A percentile compares a stretch with the other conserved stretches of the same genome.
Evolutionary conservation across 2,329 filamentous ascomycete genomes (phyloP).

Genomic region (Arachnomyces sp.): DNA sequence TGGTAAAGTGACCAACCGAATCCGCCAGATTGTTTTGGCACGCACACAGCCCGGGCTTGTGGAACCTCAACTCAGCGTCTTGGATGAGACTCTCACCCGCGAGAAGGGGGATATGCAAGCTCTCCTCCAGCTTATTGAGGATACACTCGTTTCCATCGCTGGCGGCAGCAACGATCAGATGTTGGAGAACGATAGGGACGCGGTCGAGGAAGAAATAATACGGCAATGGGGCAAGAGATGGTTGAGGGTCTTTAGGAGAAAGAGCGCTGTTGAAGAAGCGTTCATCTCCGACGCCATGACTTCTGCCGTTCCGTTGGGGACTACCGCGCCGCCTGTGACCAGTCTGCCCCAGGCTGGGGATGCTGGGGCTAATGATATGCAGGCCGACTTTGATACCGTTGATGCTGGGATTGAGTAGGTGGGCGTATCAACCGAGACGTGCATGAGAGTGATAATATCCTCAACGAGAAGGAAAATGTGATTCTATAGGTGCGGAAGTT

Average conservation of each 20-base stretch:
- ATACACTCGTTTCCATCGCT: slow-evolving; percentile 65
- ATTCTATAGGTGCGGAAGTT: no score
- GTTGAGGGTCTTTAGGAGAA: slow-evolving; percentile 74
- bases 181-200: slow-evolving; percentile 58
- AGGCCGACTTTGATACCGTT: slow-evolving; percentile 23
- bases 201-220: slow-evolving; percentile 56
- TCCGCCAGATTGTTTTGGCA: slow-evolving; percentile 67
- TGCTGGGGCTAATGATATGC: slow-evolving; percentile 10
- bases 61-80: slow-evolving; percentile 46
- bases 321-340: slow-evolving; percentile 20
- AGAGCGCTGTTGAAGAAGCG: slow-evolving; percentile 77
- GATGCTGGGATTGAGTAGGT: slow-evolving; percentile 20
- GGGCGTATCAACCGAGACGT: no score
- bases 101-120: slow-evolving; percentile 69
- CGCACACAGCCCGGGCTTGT: slow-evolving; percentile 50
- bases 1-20: slow-evolving; percentile 77
- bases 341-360: slow-evolving; percentile 8
- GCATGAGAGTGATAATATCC: no score
- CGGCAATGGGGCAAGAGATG: slow-evolving; percentile 76
- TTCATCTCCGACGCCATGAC: slow-evolving; percentile 50
- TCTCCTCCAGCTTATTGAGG: slow-evolving; percentile 73
- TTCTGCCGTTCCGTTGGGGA: slow-evolving; percentile 37
- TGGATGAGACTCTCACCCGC: slow-evolving; percentile 58
- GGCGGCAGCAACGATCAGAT: slow-evolving; percentile 64
- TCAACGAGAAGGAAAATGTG: no score